These are phyloP conservation scores for Tardiomyces blankii DNA, from an alignment of 1,139 yeast genomes.

Conservation along the genomic window DNA sequence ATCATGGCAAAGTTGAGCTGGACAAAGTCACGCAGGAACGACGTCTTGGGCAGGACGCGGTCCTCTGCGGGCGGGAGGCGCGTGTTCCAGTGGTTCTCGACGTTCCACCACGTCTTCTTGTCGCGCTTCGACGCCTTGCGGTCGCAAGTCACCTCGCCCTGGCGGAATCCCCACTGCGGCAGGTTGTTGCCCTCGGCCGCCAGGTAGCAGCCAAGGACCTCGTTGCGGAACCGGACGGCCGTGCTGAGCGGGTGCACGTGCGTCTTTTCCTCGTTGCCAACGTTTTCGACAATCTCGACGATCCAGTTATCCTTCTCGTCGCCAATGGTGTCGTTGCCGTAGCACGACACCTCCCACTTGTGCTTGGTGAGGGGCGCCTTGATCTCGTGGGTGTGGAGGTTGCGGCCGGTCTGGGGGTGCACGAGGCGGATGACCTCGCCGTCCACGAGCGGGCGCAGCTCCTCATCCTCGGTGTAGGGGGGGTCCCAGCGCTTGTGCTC, in stretches of 20 bases:
- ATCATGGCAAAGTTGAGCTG: slow-evolving; percentile 95
- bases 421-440: slow-evolving; percentile 70
- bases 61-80: slow-evolving; percentile 59
- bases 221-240: slow-evolving; percentile 65
- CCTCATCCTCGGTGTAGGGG: slow-evolving; percentile 40
- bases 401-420: slow-evolving; percentile 77
- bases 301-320: slow-evolving; percentile 92
- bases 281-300: slow-evolving; percentile 74
- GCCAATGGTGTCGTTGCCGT: slow-evolving; percentile 80
- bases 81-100: slow-evolving; percentile 74
- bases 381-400: slow-evolving; percentile 79
- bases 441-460: slow-evolving; percentile 49
- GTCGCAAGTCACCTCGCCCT: slow-evolving; percentile 88
- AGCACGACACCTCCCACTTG: slow-evolving; percentile 82
- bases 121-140: slow-evolving; percentile 71
- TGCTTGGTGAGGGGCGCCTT: slow-evolving; percentile 66
- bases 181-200: slow-evolving; percentile 68
- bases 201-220: slow-evolving; percentile 68
- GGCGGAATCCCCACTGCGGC: slow-evolving; percentile 98
- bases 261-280: slow-evolving; percentile 46
- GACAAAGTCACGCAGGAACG: slow-evolving; percentile 78
- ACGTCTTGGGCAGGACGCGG: slow-evolving; percentile 72
- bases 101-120: slow-evolving; percentile 97
- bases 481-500: slow-evolving; percentile 60
- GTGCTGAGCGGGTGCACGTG: slow-evolving; percentile 80